Conservation (phyloP, 805 yeast genomes). For the Scheffersomyces coipomensis region DNA sequence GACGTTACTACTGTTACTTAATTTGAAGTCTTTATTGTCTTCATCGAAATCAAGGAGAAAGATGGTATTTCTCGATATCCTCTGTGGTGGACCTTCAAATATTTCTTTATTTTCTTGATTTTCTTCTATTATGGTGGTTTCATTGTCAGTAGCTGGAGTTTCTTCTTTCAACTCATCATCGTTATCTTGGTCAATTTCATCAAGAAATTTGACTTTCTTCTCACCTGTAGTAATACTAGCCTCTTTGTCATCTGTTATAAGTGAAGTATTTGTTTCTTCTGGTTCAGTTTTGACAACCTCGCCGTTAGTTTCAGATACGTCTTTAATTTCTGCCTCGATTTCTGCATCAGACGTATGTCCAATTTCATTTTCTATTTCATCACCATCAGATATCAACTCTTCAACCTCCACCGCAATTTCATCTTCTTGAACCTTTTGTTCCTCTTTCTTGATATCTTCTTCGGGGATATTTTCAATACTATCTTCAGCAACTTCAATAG, state of each 20-base stretch:
- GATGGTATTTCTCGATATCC: conserved; percentile 54
- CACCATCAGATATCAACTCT: background rate
- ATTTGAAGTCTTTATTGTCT: conserved; percentile 20
- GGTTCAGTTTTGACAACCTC: background rate
- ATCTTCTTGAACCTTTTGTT: background rate
- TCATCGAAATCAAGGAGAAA: conserved; percentile 50
- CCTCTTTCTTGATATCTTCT: background rate
- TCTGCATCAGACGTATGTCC: background rate
- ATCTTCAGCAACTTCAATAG: background rate
- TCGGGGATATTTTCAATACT: background rate
- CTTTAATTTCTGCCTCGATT: background rate
- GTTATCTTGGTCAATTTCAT: conserved; percentile 10
- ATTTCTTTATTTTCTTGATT: conserved; percentile 16
- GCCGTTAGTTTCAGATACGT: background rate
- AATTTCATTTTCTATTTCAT: background rate
- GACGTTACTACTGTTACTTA: conserved; percentile 23
- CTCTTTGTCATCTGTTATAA: conserved; percentile 1
- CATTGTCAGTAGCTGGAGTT: background rate
- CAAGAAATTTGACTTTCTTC: conserved; percentile 23
- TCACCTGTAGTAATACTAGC: conserved; percentile 1
- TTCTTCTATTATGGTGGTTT: conserved; percentile 1
- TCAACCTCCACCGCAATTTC: conserved; percentile 2
- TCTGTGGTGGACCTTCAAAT: conserved; percentile 70
- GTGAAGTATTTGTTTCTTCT: background rate
- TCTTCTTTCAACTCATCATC: background rate